Evolutionary conservation across 345 rosid species (phyloP).

Genomic region (Streptanthus diversifolius): DNA sequence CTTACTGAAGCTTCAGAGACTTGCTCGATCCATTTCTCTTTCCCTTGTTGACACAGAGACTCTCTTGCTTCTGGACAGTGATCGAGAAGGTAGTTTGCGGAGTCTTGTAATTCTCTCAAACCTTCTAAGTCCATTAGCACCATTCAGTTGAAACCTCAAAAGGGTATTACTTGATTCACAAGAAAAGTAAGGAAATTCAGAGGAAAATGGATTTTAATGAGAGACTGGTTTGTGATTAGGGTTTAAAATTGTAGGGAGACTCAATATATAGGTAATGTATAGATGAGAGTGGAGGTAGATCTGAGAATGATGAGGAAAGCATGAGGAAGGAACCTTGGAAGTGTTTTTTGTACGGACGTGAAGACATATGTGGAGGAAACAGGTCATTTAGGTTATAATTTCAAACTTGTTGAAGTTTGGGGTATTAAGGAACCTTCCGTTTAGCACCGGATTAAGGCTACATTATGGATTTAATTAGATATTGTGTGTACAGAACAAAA

Average conservation of each 20-base stretch:
- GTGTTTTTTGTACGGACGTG: conserved; percentile 37
- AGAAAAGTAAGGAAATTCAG: background rate
- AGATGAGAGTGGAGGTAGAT: background rate
- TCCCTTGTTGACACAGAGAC: conserved; percentile 39
- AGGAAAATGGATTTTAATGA: background rate
- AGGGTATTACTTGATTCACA: conserved; percentile 7
- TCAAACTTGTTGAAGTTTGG: conserved; percentile 23
- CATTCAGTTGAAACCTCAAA: conserved; percentile 30
- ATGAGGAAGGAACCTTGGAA: conserved; percentile 33
- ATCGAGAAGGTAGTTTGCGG: conserved; percentile 59
- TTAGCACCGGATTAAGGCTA: background rate
- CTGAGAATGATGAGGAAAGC: conserved; percentile 40
- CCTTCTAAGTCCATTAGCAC: conserved; percentile 52
- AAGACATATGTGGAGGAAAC: conserved; percentile 32
- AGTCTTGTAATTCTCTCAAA: conserved; percentile 61
- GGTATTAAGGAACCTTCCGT: conserved; percentile 25
- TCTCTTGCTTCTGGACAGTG: conserved; percentile 50
- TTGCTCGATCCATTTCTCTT: conserved; percentile 54
- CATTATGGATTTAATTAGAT: conserved; percentile 13
- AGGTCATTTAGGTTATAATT: conserved; percentile 23
- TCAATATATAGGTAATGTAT: conserved; percentile 12
- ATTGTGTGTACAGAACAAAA: conserved; percentile 12
- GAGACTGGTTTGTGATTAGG: background rate
- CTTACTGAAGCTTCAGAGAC: conserved; percentile 57
- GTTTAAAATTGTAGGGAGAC: background rate